Base-by-base conservation (phyloP, 176 grass and related monocot genomes). In the Aegilops speltoides region DNA sequence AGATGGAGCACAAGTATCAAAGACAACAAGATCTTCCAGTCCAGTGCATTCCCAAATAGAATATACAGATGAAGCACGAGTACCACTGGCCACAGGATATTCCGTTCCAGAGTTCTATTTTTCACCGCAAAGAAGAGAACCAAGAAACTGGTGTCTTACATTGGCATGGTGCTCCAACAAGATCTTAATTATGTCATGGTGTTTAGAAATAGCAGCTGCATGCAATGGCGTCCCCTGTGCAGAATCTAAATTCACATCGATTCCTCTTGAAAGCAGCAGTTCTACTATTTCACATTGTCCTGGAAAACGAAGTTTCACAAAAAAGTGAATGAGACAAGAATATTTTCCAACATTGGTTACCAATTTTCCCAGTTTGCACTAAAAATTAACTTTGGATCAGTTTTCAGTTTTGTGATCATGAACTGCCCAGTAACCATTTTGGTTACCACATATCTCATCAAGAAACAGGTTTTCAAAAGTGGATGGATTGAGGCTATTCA, bases 131-230 rank as follows among this genome's bases (percentile, higher is more conserved):
- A 37, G 36, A 37, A 75, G 64, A 75, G 26, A 64, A 64, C 23
- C 9, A 75, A 75, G n/a, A 74, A 75, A 75, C 72, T 28, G 3
- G 4, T 75, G 72, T 75, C 72, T 50, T 76, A 76, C 73, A 76
- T 26, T 11, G 24, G 62, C 62, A 64, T 64, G 62, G 62, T 64
- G 62, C 62, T 64, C 62, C 24, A 64, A 64, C 9, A 64, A 64
- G 5, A 64, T 5, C 25, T 64, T 64, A 11, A 64, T 64, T 25
- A 10, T 28, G 62, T 12, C 10, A 14, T 28, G 24, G 52, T 52
- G 62, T 25, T 64, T 64, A 14, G 24, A 23, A 13, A 64, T 26
- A 25, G 72, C 72, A 75, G 72, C 41, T 25, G n/a, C n/a, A 15
- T 75, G 73, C 45, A 76, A 54, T 9, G 43, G 45, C 1, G 45